Base-by-base conservation (phyloP, 2,329 filamentous ascomycete species). In the Fusarium coffeatum region DNA sequence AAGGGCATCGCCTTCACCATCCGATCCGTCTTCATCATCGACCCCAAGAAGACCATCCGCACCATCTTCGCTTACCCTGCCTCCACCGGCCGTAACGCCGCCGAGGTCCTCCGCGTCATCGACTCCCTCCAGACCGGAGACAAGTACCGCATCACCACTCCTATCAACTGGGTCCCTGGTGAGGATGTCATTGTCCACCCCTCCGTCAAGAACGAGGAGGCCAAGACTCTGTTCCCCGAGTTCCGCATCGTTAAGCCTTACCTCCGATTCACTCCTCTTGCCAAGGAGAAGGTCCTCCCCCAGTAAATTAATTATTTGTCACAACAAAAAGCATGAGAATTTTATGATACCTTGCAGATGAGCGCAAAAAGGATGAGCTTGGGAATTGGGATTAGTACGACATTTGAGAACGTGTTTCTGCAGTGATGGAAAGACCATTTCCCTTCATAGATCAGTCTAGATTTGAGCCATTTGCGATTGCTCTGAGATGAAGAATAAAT, bases 101-200 rank as follows among this genome's bases (percentile, higher is more conserved):
- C 89, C 73, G 92, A 94, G 86, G 90, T 94, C 55, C 88, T 94
- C 74, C 90, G 92, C 77, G 90, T 93, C 73, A 83, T 94, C 80
- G 91, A 94, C 85, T 92, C 91, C 60, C 88, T 94, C 71, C 91
- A 93, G 86, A 90, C 89, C 45, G 93, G 91, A 64, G 94, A 97
- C 84, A 94, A 93, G 88, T 90, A 95, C 87, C 92, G 91, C 76
- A 84, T 97, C 78, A 94, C 92, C 72, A 96, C 93, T 59, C 94
- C 94, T 51, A 94, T 97, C 82, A 92, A 97, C 86, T 97, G 94
- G 94, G 85, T 90, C 41, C 90, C 89, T 46, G 94, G 94, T 57
- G 92, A 97, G 77, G 94, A 98, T 79, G 94, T 97, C 74, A 97
- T 98, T 78, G 92, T 98, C 69, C 93, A 94, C 78, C 93, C 94